Percentiles rank a stretch among this genome's conserved stretches.
Conservation (phyloP, 768 basidiomycete genomes). For the Phallus indusiatus region DNA sequence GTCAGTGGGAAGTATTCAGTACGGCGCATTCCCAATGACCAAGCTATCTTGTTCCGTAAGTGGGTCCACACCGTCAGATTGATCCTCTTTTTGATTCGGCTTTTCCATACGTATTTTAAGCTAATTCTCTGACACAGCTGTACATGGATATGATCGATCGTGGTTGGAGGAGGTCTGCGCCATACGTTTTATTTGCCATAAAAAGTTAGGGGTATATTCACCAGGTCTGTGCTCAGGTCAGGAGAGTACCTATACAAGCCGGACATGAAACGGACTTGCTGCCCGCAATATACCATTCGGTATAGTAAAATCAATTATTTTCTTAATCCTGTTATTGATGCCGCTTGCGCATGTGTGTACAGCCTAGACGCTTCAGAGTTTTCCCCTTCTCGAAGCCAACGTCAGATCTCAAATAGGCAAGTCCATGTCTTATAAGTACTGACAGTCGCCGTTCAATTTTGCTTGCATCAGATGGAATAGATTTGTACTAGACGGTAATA, state of each 20-base stretch:
- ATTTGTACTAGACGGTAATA: constrained; percentile 42
- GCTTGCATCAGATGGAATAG: constrained; percentile 54
- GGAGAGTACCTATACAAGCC: constrained; percentile 85
- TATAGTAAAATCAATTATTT: constrained; percentile 22
- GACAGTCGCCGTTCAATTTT: background rate
- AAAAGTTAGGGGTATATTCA: background rate
- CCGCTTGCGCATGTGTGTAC: constrained; percentile 18
- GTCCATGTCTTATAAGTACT: constrained; percentile 2
- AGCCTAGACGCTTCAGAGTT: constrained; percentile 63
- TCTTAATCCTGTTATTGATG: background rate
- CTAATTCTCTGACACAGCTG: constrained; percentile 30
- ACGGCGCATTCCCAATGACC: constrained; percentile 1
- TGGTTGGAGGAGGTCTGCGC: constrained; percentile 62
- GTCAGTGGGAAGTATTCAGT: background rate
- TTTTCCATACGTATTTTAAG: too few relatives aligned
- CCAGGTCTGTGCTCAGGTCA: constrained; percentile 26
- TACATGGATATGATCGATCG: constrained; percentile 80
- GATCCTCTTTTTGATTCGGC: background rate
- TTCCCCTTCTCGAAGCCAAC: constrained; percentile 61
- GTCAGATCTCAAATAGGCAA: constrained; percentile 66
- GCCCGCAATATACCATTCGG: constrained; percentile 94
- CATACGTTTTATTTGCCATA: background rate
- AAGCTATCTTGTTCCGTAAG: background rate
- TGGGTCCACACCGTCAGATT: background rate
- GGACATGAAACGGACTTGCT: constrained; percentile 72